Evolutionary conservation across 2,329 filamentous ascomycete genomes (phyloP).

Genomic region (Botrytis cinerea): DNA sequence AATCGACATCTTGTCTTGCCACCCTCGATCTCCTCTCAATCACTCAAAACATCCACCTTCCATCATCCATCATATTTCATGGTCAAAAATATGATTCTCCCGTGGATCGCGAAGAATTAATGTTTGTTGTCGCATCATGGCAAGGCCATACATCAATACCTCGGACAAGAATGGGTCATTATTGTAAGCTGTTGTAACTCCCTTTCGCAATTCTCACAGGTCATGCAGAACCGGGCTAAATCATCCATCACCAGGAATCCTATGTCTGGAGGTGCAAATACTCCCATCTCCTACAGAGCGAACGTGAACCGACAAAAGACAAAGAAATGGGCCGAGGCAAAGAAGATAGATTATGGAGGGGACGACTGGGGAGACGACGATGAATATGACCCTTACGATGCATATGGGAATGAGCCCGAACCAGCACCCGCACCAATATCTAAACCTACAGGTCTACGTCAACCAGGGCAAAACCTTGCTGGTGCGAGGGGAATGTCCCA

Average conservation of each 20-base stretch:
- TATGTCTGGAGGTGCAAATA: constrained; percentile 26
- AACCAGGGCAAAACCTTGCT: constrained; percentile 44
- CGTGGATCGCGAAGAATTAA: constrained; percentile 23
- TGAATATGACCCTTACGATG: constrained; percentile 52
- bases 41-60: neutral
- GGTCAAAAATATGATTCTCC: constrained; percentile 19
- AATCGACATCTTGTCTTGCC: neutral
- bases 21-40: neutral
- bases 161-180: constrained; percentile 24
- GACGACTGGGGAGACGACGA: constrained; percentile 86
- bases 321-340: constrained; percentile 92
- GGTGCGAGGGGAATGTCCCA: constrained; percentile 23
- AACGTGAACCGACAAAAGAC: constrained; percentile 90
- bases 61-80: constrained; percentile 2
- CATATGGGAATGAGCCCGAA: constrained; percentile 43
- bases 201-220: neutral
- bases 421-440: constrained; percentile 37
- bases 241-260: constrained; percentile 31
- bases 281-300: constrained; percentile 62
- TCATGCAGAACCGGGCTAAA: constrained; percentile 15
- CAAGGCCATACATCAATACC: constrained; percentile 38
- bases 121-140: constrained; percentile 35
- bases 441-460: constrained; percentile 48
- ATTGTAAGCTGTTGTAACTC: constrained; percentile 8
- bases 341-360: constrained; percentile 82